phyloP scores from a whole-genome alignment of 306 rosid genomes.

The Citrullus mucosospermus region DNA sequence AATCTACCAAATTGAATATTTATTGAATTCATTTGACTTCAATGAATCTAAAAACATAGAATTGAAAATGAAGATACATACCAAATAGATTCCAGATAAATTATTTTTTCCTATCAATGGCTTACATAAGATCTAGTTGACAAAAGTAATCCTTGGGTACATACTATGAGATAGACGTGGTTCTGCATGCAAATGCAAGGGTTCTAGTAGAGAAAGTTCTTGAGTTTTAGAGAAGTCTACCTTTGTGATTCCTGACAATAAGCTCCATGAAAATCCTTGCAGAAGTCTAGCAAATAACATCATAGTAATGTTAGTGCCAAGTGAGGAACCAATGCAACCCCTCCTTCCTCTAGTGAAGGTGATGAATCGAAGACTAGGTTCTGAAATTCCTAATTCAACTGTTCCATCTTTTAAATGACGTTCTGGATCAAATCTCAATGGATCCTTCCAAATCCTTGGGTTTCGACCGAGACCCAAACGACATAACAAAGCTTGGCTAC shows the following conservation, averaged over 20 bases:
- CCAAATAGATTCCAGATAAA: no score
- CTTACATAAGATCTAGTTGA: no score
- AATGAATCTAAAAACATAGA: no score
- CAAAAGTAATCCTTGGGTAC: neutral
- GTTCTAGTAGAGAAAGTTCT: neutral
- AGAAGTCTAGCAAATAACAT: neutral
- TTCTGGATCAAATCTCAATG: neutral
- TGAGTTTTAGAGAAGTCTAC: neutral
- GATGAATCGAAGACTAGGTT: neutral
- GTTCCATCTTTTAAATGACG: neutral
- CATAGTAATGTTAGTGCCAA: neutral
- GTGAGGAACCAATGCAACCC: neutral
- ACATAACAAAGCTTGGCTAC: neutral
- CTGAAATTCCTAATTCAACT: neutral
- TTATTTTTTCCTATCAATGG: no score
- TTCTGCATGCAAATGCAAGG: neutral
- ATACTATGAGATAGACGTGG: conserved; percentile 5
- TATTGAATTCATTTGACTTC: no score
- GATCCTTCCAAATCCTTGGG: neutral
- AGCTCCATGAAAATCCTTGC: neutral
- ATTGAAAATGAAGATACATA: no score
- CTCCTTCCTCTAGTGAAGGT: neutral
- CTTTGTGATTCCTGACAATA: neutral
- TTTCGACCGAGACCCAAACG: neutral
- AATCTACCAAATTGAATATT: no score